These are phyloP conservation scores for Candida taoyuanica DNA, from an alignment of 805 yeast species.

Conservation along the genomic window DNA sequence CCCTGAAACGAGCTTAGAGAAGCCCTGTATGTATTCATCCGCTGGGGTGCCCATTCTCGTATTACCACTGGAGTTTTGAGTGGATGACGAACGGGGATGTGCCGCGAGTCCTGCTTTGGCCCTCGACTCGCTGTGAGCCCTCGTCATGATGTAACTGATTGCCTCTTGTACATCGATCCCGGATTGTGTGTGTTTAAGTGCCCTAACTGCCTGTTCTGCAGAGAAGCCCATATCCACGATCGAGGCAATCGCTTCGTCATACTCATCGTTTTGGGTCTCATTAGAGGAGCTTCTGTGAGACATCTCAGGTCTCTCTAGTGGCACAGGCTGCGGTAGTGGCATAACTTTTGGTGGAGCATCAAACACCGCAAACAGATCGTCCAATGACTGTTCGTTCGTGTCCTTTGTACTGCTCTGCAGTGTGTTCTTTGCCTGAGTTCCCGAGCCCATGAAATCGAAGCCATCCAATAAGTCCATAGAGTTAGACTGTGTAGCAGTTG, in stretches of 20 bases:
- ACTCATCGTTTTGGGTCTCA: slow-evolving; percentile 18
- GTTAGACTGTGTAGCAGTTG: no score
- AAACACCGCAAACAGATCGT: slow-evolving; percentile 31
- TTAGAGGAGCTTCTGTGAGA: no score
- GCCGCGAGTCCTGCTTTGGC: slow-evolving; percentile 25
- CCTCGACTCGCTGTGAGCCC: slow-evolving; percentile 43
- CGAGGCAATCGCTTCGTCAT: slow-evolving; percentile 57
- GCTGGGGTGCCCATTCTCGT: slow-evolving; percentile 4
- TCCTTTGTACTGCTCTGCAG: slow-evolving; percentile 2
- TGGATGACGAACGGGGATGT: slow-evolving; percentile 1
- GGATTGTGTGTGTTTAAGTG: slow-evolving; percentile 45
- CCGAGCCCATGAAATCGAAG: slow-evolving; percentile 11
- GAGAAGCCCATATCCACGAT: slow-evolving; percentile 78
- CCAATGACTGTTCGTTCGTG: slow-evolving; percentile 15
- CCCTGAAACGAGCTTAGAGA: slow-evolving; percentile 20
- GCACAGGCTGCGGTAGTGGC: background rate
- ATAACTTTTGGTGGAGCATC: slow-evolving; percentile 19
- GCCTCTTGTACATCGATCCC: slow-evolving; percentile 63
- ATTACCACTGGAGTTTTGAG: no score
- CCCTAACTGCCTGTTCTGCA: slow-evolving; percentile 52
- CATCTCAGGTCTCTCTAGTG: background rate
- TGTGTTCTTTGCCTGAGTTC: background rate
- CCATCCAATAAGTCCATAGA: slow-evolving; percentile 16
- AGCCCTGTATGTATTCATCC: slow-evolving; percentile 19
- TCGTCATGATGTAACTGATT: slow-evolving; percentile 58